Evolutionary conservation across 2,329 filamentous ascomycete genomes (phyloP), one percentile per base, ranked within the genome.

Genomic region (Apiospora rasikravindrae): DNA sequence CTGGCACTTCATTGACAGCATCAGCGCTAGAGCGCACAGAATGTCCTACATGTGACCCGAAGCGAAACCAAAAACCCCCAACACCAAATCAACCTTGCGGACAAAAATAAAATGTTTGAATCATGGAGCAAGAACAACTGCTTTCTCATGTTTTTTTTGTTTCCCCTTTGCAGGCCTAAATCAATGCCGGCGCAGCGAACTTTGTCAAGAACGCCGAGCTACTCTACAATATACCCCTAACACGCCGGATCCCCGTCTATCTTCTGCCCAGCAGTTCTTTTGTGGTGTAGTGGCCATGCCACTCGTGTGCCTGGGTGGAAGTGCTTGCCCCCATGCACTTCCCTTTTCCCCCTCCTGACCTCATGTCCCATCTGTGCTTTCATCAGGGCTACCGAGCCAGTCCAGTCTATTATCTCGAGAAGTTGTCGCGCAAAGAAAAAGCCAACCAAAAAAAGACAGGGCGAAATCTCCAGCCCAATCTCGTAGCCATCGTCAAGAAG

Each of bases 351-450:
- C 33, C 24, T 49, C 61, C 70, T 42, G 37, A 47, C 70, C 70
- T 71, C 70, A 71, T 67, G 45, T 24, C 33, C 51, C 64, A 69
- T 53, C 47, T 51, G 49, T 69, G 29, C 19, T 40, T 57, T 71
- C 70, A n/a, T 71, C 47, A 64, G 57, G 70, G 49, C 66, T 69
- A 40, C 49, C 66, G 70, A 71, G 66, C 66, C 70, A 49, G 40
- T n/a, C 70, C 66, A 71, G 66, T 69, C 70, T 71, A 69, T 40
- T 64, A 45, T 57, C 33, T 37, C 47, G 37, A 69, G n/a, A 69
- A 53, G 37, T 19, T 51, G 47, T 44, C 29, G 29, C 45, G 45
- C 47, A n/a, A 69, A 69, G 24, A 29, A 37, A 69, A 69, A 40
- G 14, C 47, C 26, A 44, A 69, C 49, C 68, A 69, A 69, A n/a